Base-by-base conservation (phyloP, 129 eudicot species). In the Ambrosia trifida region DNA sequence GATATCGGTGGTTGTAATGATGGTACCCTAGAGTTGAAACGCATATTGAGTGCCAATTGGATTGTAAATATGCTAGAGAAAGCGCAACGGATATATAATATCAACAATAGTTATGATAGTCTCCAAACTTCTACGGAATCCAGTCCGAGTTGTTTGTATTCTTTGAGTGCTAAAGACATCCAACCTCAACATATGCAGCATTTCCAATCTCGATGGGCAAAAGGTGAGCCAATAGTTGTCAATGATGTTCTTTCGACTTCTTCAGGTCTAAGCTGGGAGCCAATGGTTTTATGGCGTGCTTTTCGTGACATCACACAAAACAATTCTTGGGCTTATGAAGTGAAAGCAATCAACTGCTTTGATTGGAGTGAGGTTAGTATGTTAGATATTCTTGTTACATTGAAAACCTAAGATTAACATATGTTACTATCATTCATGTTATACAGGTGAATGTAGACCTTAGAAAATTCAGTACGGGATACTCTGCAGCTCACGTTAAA, bases 261-360 rank as follows among this genome's bases (percentile, higher is more conserved):
- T 7, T 69, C 76, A 16, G 87, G 89, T 13, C 68, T 87, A 73
- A 87, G 93, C 51, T 87, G 93, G 93, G 89, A 87, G 80, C 93
- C 93, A 49, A 81, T 83, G 89, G 93, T 87, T 19, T 76, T 87
- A 85, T 84, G 89, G 89, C 89, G 89, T 70, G 93, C 93, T 30
- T 73, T 35, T 35, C 40, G 40, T 35, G 40, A 35, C 40, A 35
- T 35, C 40, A 35, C 40, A 35, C 4, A 35, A 35, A 35, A 7
- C 6, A 7, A 19, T 73, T 52, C 79, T 28, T 32, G 76, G 2
- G 75, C 69, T 14, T 69, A 65, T 68, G 70, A 36, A 10, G 86
- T 80, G 50, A 64, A 43, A 43, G 32, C 46, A 31, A 36, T 69
- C 62, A 35, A 50, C 47, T 69, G 73, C 49, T n/a, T 33, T 16